Base-by-base conservation (phyloP, 805 yeast species). In the Huiozyma naganishii region DNA sequence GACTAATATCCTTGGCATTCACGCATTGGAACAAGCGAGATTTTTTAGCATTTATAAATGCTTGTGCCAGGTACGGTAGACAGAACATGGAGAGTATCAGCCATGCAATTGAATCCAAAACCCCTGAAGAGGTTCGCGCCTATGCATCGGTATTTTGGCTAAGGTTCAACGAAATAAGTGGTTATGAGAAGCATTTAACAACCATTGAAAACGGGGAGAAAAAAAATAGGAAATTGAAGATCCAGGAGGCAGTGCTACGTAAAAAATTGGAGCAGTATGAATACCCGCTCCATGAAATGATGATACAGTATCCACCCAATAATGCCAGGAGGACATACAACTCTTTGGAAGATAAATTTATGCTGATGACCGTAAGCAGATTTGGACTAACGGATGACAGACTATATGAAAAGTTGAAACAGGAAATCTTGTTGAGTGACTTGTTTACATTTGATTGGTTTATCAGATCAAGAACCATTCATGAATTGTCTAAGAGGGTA, bases 251-350 rank as follows among this genome's bases (percentile, higher is more conserved):
- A 41, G 62, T 80, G 7, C 64, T 83, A 33, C 69, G 68, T 2
- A 63, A 60, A 30, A 82, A 82, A 51, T 63, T 83, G 50, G 69
- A 69, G 39, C 73, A 69, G 43, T 67, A 71, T 36, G 66, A 68
- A n/a, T 75, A 72, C 45, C 88, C 89, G 0, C 57, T 82, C 23
- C 77, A 77, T 38, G 79, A 80, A 37, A 63, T 84, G 60, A 64
- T 63, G 4, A 78, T 84, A 27, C 82, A 76, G 43, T 84, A 82
- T 47, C 90, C 92, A 0, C 89, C 89, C n/a, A 83, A 83, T 56
- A 83, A 82, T 57, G 82, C 92, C 9, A 82, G 83, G 54, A 66
- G 88, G 51, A 71, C 82, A 7, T 84, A 81, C 53, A 77, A 84
- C 7, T 74, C 76, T 30, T 59, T 72, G 0, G 94, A 84, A 55